phyloP scores from a whole-genome alignment of 805 yeast genomes.

The Pichia nakasei region DNA sequence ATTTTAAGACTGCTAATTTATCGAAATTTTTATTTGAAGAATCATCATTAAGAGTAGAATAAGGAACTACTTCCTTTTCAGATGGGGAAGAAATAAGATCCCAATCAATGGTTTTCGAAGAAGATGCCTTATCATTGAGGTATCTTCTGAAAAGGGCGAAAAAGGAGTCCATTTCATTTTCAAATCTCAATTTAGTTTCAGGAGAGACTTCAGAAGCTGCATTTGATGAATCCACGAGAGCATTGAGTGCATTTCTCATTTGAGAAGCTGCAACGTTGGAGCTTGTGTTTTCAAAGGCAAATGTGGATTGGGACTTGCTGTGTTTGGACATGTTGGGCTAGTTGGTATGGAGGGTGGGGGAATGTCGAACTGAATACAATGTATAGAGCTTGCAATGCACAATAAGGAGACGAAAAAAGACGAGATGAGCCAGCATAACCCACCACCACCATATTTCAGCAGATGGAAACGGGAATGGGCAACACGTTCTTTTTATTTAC shows the following conservation, averaged over 20 bases:
- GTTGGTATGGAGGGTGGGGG: slow-evolving; percentile 4
- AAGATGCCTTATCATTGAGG: slow-evolving; percentile 76
- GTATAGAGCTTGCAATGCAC: background rate
- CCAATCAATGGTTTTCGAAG: slow-evolving; percentile 83
- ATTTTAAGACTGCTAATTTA: slow-evolving; percentile 89
- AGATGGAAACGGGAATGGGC: too few relatives aligned
- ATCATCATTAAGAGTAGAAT: slow-evolving; percentile 40
- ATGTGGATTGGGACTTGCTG: slow-evolving; percentile 62
- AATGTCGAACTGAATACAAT: background rate
- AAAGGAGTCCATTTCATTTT: slow-evolving; percentile 88
- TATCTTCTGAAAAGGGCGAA: slow-evolving; percentile 91
- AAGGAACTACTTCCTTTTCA: slow-evolving; percentile 82
- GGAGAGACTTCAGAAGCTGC: slow-evolving; percentile 27
- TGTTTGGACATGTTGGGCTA: slow-evolving; percentile 44
- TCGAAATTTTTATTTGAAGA: slow-evolving; percentile 38
- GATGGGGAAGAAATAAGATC: slow-evolving; percentile 90
- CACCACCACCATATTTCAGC: too few relatives aligned
- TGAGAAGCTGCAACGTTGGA: slow-evolving; percentile 94
- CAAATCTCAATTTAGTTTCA: slow-evolving; percentile 49
- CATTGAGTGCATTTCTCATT: slow-evolving; percentile 93
- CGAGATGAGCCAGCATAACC: background rate
- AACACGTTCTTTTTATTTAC: too few relatives aligned
- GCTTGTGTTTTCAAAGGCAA: slow-evolving; percentile 91
- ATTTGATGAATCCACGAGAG: slow-evolving; percentile 69
- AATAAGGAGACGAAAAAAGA: background rate